Evolutionary conservation across 331 rosid genomes (phyloP).

Genomic region (Rhamnella rubrinervis): DNA sequence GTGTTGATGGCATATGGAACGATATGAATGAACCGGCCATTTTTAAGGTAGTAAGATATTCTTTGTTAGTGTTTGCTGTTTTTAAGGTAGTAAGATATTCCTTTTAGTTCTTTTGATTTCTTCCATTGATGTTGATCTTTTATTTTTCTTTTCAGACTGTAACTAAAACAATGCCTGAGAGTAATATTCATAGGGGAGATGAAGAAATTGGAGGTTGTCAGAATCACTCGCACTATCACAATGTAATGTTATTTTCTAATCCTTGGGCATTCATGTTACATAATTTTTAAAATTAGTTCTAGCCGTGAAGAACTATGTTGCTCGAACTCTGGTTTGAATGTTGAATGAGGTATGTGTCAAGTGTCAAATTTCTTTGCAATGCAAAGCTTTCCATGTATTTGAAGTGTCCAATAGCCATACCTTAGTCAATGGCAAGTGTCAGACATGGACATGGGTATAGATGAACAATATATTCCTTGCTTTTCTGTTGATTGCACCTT

Average conservation of each 20-base stretch:
- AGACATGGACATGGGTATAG: no score
- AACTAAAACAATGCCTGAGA: constrained; percentile 91
- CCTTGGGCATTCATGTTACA: constrained; percentile 14
- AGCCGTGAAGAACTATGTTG: neutral
- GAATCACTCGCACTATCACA: constrained; percentile 83
- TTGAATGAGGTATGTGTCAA: no score
- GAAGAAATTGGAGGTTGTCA: constrained; percentile 85
- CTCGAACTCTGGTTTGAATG: no score
- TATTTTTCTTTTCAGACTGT: constrained; percentile 44
- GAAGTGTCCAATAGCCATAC: no score
- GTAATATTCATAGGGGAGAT: constrained; percentile 86
- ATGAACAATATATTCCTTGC: neutral
- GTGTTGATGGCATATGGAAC: constrained; percentile 97
- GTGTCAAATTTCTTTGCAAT: no score
- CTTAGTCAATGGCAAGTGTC: no score
- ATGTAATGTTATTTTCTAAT: constrained; percentile 51
- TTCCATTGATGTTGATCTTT: constrained; percentile 1
- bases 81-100: constrained; percentile 54
- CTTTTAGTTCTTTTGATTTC: constrained; percentile 11
- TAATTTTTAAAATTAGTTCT: constrained; percentile 22
- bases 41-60: constrained; percentile 55
- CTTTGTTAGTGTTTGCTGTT: constrained; percentile 26
- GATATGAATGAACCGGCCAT: constrained; percentile 96
- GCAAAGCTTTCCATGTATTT: no score
- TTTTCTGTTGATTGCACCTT: constrained; percentile 16